These are phyloP conservation scores for Salvia miltiorrhiza DNA, from an alignment of 257 asterid genomes.

Conservation along the genomic window DNA sequence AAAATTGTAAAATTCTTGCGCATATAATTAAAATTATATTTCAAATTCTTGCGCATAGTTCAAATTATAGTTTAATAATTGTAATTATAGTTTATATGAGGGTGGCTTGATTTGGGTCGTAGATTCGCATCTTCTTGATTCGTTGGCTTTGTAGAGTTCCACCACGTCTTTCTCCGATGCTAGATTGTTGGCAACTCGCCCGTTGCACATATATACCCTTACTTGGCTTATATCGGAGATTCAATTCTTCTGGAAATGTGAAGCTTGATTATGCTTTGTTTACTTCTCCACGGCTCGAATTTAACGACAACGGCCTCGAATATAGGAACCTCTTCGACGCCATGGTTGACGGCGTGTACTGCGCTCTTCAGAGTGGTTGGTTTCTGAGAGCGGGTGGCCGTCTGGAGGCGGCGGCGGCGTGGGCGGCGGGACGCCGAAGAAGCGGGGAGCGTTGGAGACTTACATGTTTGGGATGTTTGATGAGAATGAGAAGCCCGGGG, in stretches of 20 bases:
- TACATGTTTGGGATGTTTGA: conserved; percentile 59
- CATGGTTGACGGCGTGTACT: conserved; percentile 39
- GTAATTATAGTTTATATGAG: too few species aligned
- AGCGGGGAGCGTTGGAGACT: conserved; percentile 37
- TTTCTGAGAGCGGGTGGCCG: conserved; percentile 70
- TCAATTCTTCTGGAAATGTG: neutral
- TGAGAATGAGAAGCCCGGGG: conserved; percentile 38
- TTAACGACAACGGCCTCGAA: neutral
- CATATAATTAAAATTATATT: too few species aligned
- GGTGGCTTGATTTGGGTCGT: too few species aligned
- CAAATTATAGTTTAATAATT: too few species aligned
- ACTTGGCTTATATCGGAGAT: conserved; percentile 19
- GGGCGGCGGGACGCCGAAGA: conserved; percentile 39
- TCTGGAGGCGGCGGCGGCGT: conserved; percentile 36
- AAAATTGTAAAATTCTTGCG: too few species aligned
- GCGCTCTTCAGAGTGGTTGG: conserved; percentile 37
- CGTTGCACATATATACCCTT: conserved; percentile 44
- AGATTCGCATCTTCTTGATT: too few species aligned
- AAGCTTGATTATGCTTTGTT: conserved; percentile 33
- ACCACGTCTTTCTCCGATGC: too few species aligned
- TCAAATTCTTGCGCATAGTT: too few species aligned
- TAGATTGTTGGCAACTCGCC: too few species aligned
- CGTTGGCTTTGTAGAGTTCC: too few species aligned
- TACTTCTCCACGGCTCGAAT: neutral
- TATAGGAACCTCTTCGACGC: conserved; percentile 49